These are phyloP conservation scores for Thermothielavioides terrestris DNA, from an alignment of 495 filamentous ascomycete genomes.

Conservation along the genomic window DNA sequence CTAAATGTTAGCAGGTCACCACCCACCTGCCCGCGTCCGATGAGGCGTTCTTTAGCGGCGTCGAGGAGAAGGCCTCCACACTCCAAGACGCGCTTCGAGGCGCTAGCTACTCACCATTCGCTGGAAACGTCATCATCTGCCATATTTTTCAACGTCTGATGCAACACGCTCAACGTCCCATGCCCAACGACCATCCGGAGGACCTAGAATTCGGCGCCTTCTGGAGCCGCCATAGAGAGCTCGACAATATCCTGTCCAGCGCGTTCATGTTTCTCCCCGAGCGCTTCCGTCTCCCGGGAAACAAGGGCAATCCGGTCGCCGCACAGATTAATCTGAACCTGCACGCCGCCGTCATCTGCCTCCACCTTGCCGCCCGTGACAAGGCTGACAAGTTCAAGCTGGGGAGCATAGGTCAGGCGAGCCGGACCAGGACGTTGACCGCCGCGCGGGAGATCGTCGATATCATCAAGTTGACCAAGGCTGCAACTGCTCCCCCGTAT, in stretches of 20 bases:
- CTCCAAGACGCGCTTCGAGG: conserved; percentile 33
- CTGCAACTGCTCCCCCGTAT: too few relatives aligned
- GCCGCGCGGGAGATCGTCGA: conserved; percentile 37
- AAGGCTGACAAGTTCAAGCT: conserved; percentile 32
- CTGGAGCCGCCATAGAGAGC: conserved; percentile 40
- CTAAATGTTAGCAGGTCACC: conserved; percentile 27
- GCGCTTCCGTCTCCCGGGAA: conserved; percentile 29
- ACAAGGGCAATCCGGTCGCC: conserved; percentile 30
- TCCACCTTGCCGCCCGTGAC: conserved; percentile 36
- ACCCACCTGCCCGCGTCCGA: conserved; percentile 39
- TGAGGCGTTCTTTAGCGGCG: conserved; percentile 30
- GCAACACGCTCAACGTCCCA: conserved; percentile 34
- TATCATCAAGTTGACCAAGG: conserved; percentile 34
- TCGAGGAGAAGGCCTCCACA: conserved; percentile 24
- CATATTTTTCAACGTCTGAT: conserved; percentile 34
- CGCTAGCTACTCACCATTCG: conserved; percentile 31
- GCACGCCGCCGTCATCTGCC: conserved; percentile 36
- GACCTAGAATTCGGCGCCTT: conserved; percentile 32
- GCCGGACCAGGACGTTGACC: conserved; percentile 26
- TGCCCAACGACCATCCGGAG: conserved; percentile 30
- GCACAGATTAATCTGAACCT: conserved; percentile 39
- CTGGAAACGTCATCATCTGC: conserved; percentile 31
- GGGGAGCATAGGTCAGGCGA: conserved; percentile 23
- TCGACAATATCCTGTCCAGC: conserved; percentile 38
- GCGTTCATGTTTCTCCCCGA: conserved; percentile 42